Percentiles rank a stretch among this genome's conserved stretches.
These are phyloP conservation scores for Erythrophleum fordii DNA, from an alignment of 306 rosid species.

Conservation along the genomic window DNA sequence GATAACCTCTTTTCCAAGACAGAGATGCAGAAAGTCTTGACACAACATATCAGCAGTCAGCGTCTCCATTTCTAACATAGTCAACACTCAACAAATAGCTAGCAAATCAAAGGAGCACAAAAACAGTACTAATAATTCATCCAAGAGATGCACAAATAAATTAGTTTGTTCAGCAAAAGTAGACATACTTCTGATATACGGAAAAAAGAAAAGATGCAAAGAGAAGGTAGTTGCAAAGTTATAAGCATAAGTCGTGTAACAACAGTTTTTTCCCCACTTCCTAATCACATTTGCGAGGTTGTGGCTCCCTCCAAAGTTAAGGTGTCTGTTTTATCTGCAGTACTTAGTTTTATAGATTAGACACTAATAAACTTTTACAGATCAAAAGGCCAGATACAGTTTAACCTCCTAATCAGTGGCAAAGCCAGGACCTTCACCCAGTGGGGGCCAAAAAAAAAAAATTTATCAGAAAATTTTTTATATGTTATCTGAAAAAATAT, in stretches of 20 bases:
- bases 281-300: background rate
- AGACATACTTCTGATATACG: background rate
- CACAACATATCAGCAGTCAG: conserved; percentile 1
- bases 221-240: conserved; percentile 11
- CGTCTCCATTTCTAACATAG: background rate
- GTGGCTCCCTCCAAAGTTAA: background rate
- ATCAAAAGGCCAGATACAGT: background rate
- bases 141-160: background rate
- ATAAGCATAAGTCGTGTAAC: background rate
- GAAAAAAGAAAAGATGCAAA: background rate
- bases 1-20: background rate
- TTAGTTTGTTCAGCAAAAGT: background rate
- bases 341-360: background rate
- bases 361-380: background rate
- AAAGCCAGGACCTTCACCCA: too few species aligned
- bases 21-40: background rate
- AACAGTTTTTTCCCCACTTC: background rate
- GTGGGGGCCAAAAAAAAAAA: too few species aligned
- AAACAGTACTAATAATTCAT: background rate
- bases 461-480: too few species aligned
- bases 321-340: background rate
- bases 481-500: too few species aligned
- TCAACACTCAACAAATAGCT: background rate
- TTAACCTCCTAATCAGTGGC: too few species aligned
- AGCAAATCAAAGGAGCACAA: background rate